These are phyloP conservation scores for Sphaerostilbella broomeana DNA, from an alignment of 2,329 filamentous ascomycete species.

Conservation along the genomic window DNA sequence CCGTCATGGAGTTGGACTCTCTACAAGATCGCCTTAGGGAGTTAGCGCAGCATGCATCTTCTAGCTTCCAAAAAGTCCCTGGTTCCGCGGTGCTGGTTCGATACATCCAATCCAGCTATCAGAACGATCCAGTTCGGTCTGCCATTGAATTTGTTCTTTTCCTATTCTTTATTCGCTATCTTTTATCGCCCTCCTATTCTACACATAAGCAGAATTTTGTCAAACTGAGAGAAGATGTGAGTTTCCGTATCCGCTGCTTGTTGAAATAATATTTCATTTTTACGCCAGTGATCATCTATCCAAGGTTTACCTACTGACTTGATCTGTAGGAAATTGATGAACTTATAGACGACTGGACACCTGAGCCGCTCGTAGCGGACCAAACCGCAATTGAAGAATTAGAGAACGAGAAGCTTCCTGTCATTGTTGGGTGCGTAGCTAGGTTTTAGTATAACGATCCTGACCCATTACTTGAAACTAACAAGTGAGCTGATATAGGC, in stretches of 20 bases:
- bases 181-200: slow-evolving; percentile 86
- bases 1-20: slow-evolving; percentile 56
- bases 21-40: slow-evolving; percentile 46
- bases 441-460: not conserved
- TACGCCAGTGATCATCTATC: not conserved
- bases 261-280: not conserved
- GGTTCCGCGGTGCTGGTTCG: slow-evolving; percentile 90
- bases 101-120: slow-evolving; percentile 95
- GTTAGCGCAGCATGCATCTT: slow-evolving; percentile 45
- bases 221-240: slow-evolving; percentile 71
- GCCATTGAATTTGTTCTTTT: slow-evolving; percentile 90
- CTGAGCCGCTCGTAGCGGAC: slow-evolving; percentile 77
- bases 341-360: slow-evolving; percentile 91
- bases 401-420: slow-evolving; percentile 76
- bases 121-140: slow-evolving; percentile 90
- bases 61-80: slow-evolving; percentile 81
- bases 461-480: not conserved
- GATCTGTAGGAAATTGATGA: slow-evolving; percentile 75
- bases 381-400: slow-evolving; percentile 68
- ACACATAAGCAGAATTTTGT: slow-evolving; percentile 87
- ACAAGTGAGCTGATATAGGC: slow-evolving; percentile 41
- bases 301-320: slow-evolving; percentile 3
- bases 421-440: slow-evolving; percentile 70
- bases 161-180: slow-evolving; percentile 90
- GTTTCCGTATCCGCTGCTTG: slow-evolving; percentile 10